Conservation (phyloP, 306 rosid species). For the Ziziphus jujuba region DNA sequence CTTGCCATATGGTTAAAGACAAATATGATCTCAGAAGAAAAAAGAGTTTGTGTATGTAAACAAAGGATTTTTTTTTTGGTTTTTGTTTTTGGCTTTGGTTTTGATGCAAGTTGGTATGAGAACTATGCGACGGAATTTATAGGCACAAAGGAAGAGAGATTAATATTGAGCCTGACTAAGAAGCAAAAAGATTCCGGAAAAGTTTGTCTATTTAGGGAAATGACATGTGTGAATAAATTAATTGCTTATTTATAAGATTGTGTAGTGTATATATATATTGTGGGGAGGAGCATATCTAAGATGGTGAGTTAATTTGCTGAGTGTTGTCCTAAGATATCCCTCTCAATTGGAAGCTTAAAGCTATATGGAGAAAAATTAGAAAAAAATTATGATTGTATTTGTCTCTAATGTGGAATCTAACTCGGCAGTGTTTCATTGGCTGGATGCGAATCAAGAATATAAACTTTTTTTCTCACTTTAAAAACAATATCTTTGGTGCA, state of each 20-base stretch:
- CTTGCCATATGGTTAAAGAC: conserved; percentile 39
- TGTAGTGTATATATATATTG: conserved; percentile 13
- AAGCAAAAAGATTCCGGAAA: conserved; percentile 43
- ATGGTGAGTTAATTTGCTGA: conserved; percentile 19
- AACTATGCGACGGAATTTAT: conserved; percentile 41
- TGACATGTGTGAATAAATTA: conserved; percentile 17
- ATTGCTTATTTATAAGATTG: conserved; percentile 2
- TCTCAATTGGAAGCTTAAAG: conserved; percentile 4
- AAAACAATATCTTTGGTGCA: conserved; percentile 50
- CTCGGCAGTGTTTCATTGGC: conserved; percentile 43
- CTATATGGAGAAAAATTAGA: neutral
- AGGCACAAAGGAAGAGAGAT: conserved; percentile 21
- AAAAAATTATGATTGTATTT: neutral
- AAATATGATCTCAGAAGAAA: neutral
- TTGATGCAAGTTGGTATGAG: conserved; percentile 16
- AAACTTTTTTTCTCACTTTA: conserved; percentile 32
- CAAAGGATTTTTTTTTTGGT: neutral
- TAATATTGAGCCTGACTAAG: conserved; percentile 12
- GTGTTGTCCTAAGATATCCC: conserved; percentile 29
- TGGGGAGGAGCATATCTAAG: conserved; percentile 14
- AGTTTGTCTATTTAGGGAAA: conserved; percentile 35
- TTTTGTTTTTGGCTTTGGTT: conserved; percentile 6
- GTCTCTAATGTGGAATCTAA: conserved; percentile 37
- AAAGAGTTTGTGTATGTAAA: neutral
- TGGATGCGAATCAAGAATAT: conserved; percentile 44